Evolutionary conservation across 2,329 filamentous ascomycete genomes (phyloP).

Genomic region (Hymenoscyphus fraxineus): DNA sequence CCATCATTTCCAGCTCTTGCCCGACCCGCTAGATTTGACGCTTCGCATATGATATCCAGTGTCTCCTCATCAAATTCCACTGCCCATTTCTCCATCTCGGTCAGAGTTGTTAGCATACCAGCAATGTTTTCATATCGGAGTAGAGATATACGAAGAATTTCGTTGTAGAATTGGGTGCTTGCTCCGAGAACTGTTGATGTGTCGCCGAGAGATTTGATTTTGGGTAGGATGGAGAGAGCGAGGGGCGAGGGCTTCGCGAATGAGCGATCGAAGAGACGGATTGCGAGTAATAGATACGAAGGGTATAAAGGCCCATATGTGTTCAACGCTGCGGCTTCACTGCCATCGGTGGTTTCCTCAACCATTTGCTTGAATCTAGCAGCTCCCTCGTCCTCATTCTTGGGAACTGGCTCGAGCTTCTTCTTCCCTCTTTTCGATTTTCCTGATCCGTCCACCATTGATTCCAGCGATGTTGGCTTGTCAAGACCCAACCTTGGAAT

Average conservation of each 20-base stretch:
- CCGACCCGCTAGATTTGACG: conserved; percentile 19
- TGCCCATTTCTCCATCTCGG: conserved; percentile 33
- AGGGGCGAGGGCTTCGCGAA: conserved; percentile 58
- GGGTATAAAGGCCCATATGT: conserved; percentile 64
- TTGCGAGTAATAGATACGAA: conserved; percentile 53
- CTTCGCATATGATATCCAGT: conserved; percentile 25
- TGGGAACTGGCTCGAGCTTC: conserved; percentile 1
- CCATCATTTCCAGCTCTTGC: conserved; percentile 23
- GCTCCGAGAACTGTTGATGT: conserved; percentile 69
- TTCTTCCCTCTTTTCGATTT: conserved; percentile 17
- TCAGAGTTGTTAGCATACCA: conserved; percentile 25
- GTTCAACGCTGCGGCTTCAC: conserved; percentile 38
- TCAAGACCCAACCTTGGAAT: conserved; percentile 51
- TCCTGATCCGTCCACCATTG: not conserved
- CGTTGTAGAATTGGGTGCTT: conserved; percentile 66
- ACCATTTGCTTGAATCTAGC: conserved; percentile 6
- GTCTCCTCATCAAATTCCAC: conserved; percentile 34
- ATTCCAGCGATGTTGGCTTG: conserved; percentile 1
- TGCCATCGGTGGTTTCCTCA: not conserved
- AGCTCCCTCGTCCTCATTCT: conserved; percentile 1
- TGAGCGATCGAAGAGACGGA: conserved; percentile 52
- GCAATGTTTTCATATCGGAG: conserved; percentile 51
- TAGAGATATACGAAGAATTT: conserved; percentile 61
- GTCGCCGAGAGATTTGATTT: conserved; percentile 63
- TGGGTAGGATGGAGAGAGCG: conserved; percentile 59